Conservation (phyloP, 1,284 basidiomycete species). For the Inonotus hispidus region DNA sequence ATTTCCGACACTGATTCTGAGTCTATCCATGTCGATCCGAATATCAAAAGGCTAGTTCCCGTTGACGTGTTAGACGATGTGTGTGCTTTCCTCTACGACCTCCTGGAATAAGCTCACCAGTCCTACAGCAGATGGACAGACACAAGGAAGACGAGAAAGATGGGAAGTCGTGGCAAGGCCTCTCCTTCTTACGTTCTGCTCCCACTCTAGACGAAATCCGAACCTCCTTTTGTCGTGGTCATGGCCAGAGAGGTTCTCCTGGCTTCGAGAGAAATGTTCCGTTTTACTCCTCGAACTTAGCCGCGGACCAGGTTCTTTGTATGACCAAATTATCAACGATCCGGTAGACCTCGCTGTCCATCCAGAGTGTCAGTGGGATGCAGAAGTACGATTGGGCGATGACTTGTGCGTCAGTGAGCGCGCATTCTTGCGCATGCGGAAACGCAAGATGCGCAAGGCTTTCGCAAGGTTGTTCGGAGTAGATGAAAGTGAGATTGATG, state of each 20-base stretch:
- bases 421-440: constrained; percentile 32
- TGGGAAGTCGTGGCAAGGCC: constrained; percentile 24
- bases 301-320: constrained; percentile 33
- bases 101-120: background rate
- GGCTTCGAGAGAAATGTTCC: constrained; percentile 28
- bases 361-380: constrained; percentile 38
- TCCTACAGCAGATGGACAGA: background rate
- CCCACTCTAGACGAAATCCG: constrained; percentile 25
- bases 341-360: constrained; percentile 28
- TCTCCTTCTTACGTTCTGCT: constrained; percentile 26
- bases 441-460: constrained; percentile 28
- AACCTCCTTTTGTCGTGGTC: constrained; percentile 26
- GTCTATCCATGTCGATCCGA: background rate
- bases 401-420: constrained; percentile 34
- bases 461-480: constrained; percentile 36
- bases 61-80: background rate
- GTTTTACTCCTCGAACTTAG: constrained; percentile 32
- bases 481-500: constrained; percentile 31
- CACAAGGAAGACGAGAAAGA: background rate
- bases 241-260: constrained; percentile 28
- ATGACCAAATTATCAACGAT: constrained; percentile 29
- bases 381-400: constrained; percentile 34
- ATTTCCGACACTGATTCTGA: background rate
- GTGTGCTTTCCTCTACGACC: background rate
- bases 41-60: background rate